Evolutionary conservation across 139 green algal species (phyloP).

Genomic region (Coccomyxa sp.): DNA sequence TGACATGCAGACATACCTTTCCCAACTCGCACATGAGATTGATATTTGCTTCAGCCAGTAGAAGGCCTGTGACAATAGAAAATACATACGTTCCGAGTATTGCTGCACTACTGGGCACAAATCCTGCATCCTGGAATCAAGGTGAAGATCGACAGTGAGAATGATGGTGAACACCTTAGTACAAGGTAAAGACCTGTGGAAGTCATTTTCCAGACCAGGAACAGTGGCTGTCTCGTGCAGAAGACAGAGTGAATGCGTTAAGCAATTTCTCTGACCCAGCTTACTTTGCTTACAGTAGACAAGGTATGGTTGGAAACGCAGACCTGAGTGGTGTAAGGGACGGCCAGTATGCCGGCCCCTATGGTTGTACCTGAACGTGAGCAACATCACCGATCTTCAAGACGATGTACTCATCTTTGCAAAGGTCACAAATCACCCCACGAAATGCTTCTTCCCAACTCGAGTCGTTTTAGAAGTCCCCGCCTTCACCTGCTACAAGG

Average conservation of each 20-base stretch:
- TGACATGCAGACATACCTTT: not conserved
- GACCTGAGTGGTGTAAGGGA: slow-evolving; percentile 47
- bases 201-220: not conserved
- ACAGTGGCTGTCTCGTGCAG: not conserved
- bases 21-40: slow-evolving; percentile 53
- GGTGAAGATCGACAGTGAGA: too few species aligned
- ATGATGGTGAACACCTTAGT: too few species aligned
- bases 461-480: too few species aligned
- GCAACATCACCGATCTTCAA: too few species aligned
- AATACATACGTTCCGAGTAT: not conserved
- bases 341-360: slow-evolving; percentile 54
- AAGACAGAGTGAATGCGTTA: not conserved
- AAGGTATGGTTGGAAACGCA: not conserved
- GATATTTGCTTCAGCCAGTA: slow-evolving; percentile 53
- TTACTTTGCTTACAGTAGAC: too few species aligned
- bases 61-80: slow-evolving; percentile 37
- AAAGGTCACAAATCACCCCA: too few species aligned
- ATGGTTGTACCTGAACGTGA: not conserved
- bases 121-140: not conserved
- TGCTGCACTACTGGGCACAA: not conserved
- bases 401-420: too few species aligned
- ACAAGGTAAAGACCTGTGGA: too few species aligned
- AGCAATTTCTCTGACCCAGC: not conserved
- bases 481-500: too few species aligned
- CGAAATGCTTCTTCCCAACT: too few species aligned